phyloP scores from a whole-genome alignment of 306 rosid genomes.

The Citrullus colocynthis region DNA sequence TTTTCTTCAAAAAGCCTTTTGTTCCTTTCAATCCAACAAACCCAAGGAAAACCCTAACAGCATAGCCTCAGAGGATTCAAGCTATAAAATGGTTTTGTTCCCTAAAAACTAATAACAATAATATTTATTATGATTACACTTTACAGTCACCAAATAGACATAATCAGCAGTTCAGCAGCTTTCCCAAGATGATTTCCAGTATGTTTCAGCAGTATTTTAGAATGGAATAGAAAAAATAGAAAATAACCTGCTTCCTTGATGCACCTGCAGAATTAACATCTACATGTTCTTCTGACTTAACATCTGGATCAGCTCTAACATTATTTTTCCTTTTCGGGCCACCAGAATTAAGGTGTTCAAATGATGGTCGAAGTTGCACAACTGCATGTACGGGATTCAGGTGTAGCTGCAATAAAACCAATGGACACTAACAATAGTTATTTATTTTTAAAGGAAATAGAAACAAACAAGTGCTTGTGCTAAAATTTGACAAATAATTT shows the following conservation, averaged over 20 bases:
- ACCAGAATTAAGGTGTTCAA: slow-evolving; percentile 42
- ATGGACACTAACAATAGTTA: background rate
- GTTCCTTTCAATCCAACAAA: background rate
- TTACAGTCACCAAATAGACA: background rate
- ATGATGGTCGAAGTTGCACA: slow-evolving; percentile 75
- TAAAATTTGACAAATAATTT: background rate
- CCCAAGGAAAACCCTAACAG: background rate
- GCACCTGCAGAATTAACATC: slow-evolving; percentile 34
- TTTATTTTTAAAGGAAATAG: background rate
- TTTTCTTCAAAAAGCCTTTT: background rate
- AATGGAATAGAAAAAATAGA: background rate
- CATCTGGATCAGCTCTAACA: slow-evolving; percentile 26
- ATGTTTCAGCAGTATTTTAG: slow-evolving; percentile 1
- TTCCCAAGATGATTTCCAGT: background rate
- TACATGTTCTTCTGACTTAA: slow-evolving; percentile 36
- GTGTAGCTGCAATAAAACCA: slow-evolving; percentile 60
- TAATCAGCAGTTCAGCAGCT: background rate
- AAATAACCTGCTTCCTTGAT: slow-evolving; percentile 58
- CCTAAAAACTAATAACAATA: background rate
- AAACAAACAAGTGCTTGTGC: background rate
- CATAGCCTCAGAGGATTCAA: background rate
- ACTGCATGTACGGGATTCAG: slow-evolving; percentile 67
- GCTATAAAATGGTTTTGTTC: background rate
- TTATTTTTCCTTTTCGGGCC: slow-evolving; percentile 37
- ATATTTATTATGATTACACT: background rate